Evolutionary conservation across 495 filamentous ascomycete species (phyloP).

Genomic region (Xylaria cubensis): DNA sequence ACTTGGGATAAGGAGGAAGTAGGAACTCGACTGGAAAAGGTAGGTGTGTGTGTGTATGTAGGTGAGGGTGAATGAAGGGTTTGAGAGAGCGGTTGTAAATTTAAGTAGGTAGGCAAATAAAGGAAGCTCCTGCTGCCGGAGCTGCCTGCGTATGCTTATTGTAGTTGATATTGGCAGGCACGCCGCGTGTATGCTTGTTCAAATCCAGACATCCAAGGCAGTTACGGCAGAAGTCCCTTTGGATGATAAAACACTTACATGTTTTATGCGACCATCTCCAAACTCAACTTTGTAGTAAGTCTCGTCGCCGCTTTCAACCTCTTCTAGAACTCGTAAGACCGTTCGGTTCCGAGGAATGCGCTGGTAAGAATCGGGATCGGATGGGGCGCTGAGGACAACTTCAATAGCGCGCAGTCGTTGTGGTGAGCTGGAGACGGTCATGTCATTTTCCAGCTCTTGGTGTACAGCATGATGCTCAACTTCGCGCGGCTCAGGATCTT

Average conservation of each 20-base stretch:
- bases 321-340: constrained; percentile 28
- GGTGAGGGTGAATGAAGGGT: background rate
- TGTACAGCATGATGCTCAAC: background rate
- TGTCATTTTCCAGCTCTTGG: background rate
- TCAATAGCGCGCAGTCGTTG: constrained; percentile 18
- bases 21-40: background rate
- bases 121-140: background rate
- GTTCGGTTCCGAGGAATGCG: constrained; percentile 27
- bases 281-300: constrained; percentile 40
- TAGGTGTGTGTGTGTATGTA: background rate
- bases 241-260: constrained; percentile 31
- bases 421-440: background rate
- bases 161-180: constrained; percentile 1
- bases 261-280: constrained; percentile 35
- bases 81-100: background rate
- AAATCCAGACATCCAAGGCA: background rate
- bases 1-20: background rate
- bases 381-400: constrained; percentile 32
- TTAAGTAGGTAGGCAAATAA: background rate
- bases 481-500: background rate
- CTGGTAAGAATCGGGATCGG: constrained; percentile 31
- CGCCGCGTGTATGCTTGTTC: background rate
- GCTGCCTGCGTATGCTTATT: background rate
- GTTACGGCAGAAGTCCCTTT: background rate
- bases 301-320: constrained; percentile 28